These are phyloP conservation scores for Fusarium setosum DNA, from an alignment of 2,329 filamentous ascomycete species.

Conservation along the genomic window DNA sequence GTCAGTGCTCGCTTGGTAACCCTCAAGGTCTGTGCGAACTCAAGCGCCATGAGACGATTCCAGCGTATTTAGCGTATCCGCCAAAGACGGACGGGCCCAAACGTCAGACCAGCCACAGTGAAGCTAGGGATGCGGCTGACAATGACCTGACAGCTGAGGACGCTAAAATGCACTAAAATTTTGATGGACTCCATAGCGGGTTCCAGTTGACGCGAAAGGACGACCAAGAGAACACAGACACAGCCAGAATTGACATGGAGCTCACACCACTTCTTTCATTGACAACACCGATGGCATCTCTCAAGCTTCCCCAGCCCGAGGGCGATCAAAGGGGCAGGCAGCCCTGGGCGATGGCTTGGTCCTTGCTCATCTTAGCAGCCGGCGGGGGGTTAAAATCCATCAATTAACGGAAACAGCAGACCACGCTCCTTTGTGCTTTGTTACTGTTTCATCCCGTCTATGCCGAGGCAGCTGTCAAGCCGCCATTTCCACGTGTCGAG, in stretches of 20 bases:
- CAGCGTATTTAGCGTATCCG: too few species aligned
- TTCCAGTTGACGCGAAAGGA: too few species aligned
- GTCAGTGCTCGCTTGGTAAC: background rate
- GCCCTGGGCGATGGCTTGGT: background rate
- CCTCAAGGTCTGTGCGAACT: background rate
- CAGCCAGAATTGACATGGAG: too few species aligned
- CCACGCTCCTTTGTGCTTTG: background rate
- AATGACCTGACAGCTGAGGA: background rate
- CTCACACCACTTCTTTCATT: too few species aligned
- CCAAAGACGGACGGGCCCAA: background rate
- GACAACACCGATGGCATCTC: too few species aligned
- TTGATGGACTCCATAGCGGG: too few species aligned
- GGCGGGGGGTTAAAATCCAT: background rate
- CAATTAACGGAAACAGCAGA: background rate
- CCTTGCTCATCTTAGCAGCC: constrained; percentile 3
- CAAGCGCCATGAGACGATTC: background rate
- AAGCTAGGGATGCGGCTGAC: too few species aligned
- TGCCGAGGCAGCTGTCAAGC: constrained; percentile 2
- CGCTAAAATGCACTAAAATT: background rate
- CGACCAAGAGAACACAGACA: too few species aligned
- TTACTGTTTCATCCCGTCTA: constrained; percentile 1
- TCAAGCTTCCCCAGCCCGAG: background rate
- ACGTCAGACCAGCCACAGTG: background rate
- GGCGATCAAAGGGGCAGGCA: background rate
- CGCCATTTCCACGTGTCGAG: background rate